A percentile compares a stretch with the other conserved stretches of the same genome.
These are phyloP conservation scores for Castanea crenata DNA, from an alignment of 306 rosid species.

Conservation along the genomic window DNA sequence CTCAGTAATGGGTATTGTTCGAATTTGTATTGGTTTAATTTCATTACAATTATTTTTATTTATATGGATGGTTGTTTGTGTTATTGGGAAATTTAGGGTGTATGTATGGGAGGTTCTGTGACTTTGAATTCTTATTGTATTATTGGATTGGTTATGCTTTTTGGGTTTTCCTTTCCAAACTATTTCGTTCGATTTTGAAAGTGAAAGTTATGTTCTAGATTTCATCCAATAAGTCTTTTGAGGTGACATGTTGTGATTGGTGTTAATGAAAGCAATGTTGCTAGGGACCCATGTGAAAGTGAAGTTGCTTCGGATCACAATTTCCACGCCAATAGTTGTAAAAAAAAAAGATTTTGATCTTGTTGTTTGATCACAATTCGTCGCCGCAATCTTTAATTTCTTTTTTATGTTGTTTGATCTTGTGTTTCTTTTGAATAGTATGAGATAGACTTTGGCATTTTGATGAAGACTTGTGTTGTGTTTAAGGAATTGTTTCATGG, in stretches of 20 bases:
- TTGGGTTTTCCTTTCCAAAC: neutral
- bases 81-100: neutral
- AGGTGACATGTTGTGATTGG: neutral
- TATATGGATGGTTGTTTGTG: neutral
- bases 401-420: neutral
- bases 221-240: neutral
- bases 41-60: neutral
- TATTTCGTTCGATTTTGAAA: neutral
- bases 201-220: neutral
- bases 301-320: too few species aligned
- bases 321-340: too few species aligned
- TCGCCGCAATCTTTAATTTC: neutral
- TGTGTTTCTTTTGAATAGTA: conserved; percentile 5
- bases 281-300: too few species aligned
- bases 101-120: neutral
- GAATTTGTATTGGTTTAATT: neutral
- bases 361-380: too few species aligned
- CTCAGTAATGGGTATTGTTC: neutral
- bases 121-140: neutral
- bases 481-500: neutral
- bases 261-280: too few species aligned
- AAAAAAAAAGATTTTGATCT: too few species aligned
- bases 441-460: neutral
- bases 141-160: neutral
- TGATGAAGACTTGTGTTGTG: neutral